Evolutionary conservation across 345 rosid genomes (phyloP), one percentile per base, ranked within the genome.

Genomic region (Noccaea caerulescens): DNA sequence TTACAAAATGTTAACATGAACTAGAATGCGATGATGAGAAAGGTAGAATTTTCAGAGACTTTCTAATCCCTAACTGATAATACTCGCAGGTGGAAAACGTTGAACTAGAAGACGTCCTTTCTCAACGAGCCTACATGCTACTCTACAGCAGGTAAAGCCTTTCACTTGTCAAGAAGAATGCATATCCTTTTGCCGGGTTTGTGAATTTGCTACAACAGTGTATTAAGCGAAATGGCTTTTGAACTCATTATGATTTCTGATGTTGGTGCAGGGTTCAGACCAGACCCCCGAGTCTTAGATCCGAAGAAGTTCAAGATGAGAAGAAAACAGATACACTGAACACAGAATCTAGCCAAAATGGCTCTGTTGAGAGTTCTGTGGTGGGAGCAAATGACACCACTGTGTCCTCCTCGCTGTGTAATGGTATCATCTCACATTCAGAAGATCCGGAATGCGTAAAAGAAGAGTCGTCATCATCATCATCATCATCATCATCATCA

Each of bases 51-150:
- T 32, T 20, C 1, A n/a, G 16, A 53, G 27, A 50, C 57, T 4
- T 49, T 58, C 54, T 68, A 8, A 52, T 36, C 33, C 4, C 1
- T 16, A 16, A 16, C 18, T 16, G 18, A 16, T 16, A 16, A 16
- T 16, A 73, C 66, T 80, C 60, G 47, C 83, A 94, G 99, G 97
- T 94, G 61, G 38, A 63, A 20, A 79, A 72, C 6, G 93, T 87
- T 62, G 97, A 84, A 66, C 68, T 89, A 75, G 99, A 88, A 14
- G 97, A 92, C 77, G 99, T 94, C 14, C 93, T 94, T 81, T 87
- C 93, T 66, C 86, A 89, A 76, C 87, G 93, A 52, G 99, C 97
- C 42, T 94, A 91, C 75, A 94, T 94, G 99, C 95, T 94, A 63
- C 79, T 92, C 63, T 94, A 94, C 76, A 88, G 85, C 91, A 89